phyloP scores from a whole-genome alignment of 1,284 basidiomycete genomes.

The Cryptococcus sp. region DNA sequence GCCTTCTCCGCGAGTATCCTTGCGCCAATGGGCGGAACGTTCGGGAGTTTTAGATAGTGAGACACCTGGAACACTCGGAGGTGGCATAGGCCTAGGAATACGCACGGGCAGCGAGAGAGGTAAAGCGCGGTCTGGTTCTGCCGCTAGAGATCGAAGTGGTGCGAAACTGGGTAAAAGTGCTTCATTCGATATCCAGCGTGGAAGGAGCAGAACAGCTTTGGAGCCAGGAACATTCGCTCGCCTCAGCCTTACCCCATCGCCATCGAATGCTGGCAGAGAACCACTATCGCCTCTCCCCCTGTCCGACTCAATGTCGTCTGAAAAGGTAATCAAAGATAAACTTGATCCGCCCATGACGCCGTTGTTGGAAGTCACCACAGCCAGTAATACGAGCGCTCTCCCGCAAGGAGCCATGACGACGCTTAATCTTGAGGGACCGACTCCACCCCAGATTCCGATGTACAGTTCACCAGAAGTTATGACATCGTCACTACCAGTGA shows the following conservation, averaged over 20 bases:
- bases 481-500: neutral
- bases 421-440: neutral
- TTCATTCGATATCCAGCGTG: slow-evolving; percentile 24
- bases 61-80: neutral
- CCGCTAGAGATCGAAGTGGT: neutral
- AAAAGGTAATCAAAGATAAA: neutral
- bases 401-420: neutral
- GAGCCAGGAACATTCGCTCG: no score
- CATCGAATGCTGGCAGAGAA: slow-evolving; percentile 3
- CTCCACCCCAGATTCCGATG: neutral
- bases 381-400: no score
- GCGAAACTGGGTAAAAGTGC: slow-evolving; percentile 25
- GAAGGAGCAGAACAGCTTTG: no score
- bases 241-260: neutral
- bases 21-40: slow-evolving; percentile 42
- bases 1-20: slow-evolving; percentile 37
- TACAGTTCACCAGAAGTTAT: neutral
- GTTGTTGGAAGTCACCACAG: slow-evolving; percentile 3
- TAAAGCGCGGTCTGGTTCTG: slow-evolving; percentile 4
- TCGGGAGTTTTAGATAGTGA: no score
- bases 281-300: neutral
- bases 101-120: slow-evolving; percentile 24
- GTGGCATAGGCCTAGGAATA: slow-evolving; percentile 1
- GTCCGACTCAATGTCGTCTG: no score
- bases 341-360: slow-evolving; percentile 7